These are phyloP conservation scores for Blastobotrys illinoisensis DNA, from an alignment of 1,139 yeast species.

Conservation along the genomic window DNA sequence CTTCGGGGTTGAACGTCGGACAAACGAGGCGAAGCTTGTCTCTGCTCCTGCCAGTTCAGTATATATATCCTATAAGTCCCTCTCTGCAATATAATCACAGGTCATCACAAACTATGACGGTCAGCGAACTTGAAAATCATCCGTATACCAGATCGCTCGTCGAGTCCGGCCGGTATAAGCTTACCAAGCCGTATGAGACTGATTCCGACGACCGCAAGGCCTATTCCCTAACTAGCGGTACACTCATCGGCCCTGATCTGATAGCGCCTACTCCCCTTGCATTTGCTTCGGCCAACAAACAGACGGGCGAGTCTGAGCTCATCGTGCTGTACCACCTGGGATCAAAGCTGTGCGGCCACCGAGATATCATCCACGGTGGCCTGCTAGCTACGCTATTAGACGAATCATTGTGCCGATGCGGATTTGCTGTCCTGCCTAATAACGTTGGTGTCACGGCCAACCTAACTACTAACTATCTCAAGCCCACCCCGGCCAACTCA, in stretches of 20 bases:
- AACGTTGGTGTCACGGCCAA: conserved; percentile 88
- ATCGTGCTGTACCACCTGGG: conserved; percentile 63
- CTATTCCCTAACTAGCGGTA: conserved; percentile 32
- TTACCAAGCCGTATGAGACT: conserved; percentile 24
- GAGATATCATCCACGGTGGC: conserved; percentile 83
- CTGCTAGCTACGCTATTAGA: conserved; percentile 76
- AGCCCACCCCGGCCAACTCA: conserved; percentile 61
- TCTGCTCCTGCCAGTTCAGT: background rate
- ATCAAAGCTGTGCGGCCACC: conserved; percentile 54
- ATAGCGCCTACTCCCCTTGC: conserved; percentile 32
- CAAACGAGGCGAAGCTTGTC: background rate
- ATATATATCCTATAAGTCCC: background rate
- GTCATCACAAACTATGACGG: background rate
- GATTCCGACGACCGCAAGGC: conserved; percentile 19
- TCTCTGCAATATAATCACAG: background rate
- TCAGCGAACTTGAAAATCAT: conserved; percentile 15
- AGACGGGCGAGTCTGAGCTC: conserved; percentile 19
- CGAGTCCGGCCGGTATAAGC: conserved; percentile 20
- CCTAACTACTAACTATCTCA: conserved; percentile 57
- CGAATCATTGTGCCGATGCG: conserved; percentile 82
- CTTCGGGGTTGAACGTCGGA: background rate
- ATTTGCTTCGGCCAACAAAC: conserved; percentile 9
- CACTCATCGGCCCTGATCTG: conserved; percentile 27
- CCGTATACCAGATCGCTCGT: conserved; percentile 22
- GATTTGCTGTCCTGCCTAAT: conserved; percentile 78